A percentile compares a stretch with the other conserved stretches of the same genome.
Conservation (phyloP, 2,329 filamentous ascomycete species). For the Podosphaera leucotricha region DNA sequence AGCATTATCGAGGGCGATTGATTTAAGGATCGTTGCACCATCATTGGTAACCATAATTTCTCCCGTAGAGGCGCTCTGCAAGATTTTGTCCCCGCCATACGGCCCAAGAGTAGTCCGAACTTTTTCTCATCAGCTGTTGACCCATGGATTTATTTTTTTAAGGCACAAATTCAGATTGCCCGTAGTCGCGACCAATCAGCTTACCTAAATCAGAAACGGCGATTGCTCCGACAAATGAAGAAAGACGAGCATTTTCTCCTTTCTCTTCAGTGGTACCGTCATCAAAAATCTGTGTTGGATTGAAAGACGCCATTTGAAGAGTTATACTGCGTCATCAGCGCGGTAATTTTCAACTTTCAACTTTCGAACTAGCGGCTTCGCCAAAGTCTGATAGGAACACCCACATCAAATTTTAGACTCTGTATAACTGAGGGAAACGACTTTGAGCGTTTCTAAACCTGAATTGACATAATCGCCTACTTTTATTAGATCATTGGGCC, state of each 20-base stretch:
- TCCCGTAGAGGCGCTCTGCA: constrained; percentile 67
- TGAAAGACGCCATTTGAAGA: constrained; percentile 29
- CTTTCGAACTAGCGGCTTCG: neutral
- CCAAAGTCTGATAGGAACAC: neutral
- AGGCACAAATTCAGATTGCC: no score
- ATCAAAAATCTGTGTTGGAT: constrained; percentile 93
- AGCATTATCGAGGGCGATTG: constrained; percentile 94
- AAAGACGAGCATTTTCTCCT: constrained; percentile 94
- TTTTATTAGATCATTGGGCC: neutral
- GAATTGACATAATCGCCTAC: neutral
- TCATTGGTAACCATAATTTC: constrained; percentile 99
- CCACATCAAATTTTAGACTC: neutral
- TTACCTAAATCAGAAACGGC: constrained; percentile 62
- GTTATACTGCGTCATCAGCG: constrained; percentile 1
- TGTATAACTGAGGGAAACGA: neutral
- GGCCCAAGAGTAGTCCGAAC: constrained; percentile 95
- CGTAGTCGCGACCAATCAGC: neutral
- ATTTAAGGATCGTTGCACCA: constrained; percentile 92
- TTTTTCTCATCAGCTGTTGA: neutral
- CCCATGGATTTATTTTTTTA: no score
- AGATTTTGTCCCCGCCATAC: constrained; percentile 66
- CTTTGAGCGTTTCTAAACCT: neutral
- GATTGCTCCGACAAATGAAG: constrained; percentile 95
- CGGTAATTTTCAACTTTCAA: constrained; percentile 1
- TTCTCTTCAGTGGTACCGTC: constrained; percentile 95